These are phyloP conservation scores for Bolboschoenus planiculmis DNA, from an alignment of 176 grass and related monocot species.

Conservation along the genomic window DNA sequence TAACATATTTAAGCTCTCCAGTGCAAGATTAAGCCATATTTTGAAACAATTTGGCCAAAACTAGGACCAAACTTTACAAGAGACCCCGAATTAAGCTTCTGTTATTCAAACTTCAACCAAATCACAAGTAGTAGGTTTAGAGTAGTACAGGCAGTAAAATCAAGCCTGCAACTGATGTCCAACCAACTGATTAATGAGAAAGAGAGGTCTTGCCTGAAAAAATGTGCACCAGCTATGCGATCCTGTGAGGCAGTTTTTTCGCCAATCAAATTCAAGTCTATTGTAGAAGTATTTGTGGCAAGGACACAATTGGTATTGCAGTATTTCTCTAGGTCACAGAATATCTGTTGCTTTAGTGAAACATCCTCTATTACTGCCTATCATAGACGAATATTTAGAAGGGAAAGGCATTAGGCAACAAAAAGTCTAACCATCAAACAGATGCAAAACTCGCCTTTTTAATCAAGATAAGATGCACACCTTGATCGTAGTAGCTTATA, in stretches of 20 bases:
- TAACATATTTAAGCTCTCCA: not conserved
- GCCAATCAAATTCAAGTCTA: slow-evolving; percentile 80
- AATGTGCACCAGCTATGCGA: slow-evolving; percentile 72
- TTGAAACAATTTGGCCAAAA: not conserved
- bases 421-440: not conserved
- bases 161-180: not conserved
- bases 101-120: not conserved
- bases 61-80: not conserved
- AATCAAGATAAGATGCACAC: not conserved
- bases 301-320: slow-evolving; percentile 62
- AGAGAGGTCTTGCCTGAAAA: slow-evolving; percentile 62
- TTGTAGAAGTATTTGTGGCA: slow-evolving; percentile 79
- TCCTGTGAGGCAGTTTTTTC: slow-evolving; percentile 54
- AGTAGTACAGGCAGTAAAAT: not conserved
- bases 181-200: slow-evolving; percentile 11
- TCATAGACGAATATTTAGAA: not conserved
- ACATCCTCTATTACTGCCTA: slow-evolving; percentile 77
- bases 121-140: not conserved
- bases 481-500: not conserved
- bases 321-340: slow-evolving; percentile 70
- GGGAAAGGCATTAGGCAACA: not conserved
- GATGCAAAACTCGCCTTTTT: not conserved
- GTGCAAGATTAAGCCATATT: not conserved
- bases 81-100: not conserved
- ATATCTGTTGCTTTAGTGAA: slow-evolving; percentile 67